Conservation (phyloP, 1,284 basidiomycete species). For the Exobasidium rhododendri region DNA sequence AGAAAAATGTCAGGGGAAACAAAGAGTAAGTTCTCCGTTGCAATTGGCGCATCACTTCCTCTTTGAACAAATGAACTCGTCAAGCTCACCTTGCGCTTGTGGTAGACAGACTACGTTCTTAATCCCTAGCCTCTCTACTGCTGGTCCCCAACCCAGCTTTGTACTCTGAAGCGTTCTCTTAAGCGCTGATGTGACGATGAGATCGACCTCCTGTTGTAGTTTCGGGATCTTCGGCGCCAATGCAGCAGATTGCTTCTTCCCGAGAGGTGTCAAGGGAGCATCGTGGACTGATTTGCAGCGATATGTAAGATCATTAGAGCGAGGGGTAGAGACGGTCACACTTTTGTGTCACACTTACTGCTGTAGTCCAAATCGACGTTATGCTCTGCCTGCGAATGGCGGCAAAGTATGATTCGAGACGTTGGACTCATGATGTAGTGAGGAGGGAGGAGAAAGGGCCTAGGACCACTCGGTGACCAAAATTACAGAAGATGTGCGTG, state of each 20-base stretch:
- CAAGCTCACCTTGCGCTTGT: conserved; percentile 33
- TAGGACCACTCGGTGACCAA: too few relatives aligned
- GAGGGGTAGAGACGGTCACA: not conserved
- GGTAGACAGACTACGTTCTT: conserved; percentile 42
- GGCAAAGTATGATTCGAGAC: conserved; percentile 19
- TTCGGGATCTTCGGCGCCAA: conserved; percentile 33
- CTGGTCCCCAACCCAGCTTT: conserved; percentile 42
- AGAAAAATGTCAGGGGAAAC: conserved; percentile 7
- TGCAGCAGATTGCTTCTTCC: conserved; percentile 45
- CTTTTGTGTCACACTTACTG: conserved; percentile 6
- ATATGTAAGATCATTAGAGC: not conserved
- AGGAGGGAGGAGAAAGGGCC: not conserved
- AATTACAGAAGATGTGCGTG: too few relatives aligned
- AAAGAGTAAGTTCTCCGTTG: not conserved
- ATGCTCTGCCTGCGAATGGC: conserved; percentile 30
- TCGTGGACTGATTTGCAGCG: conserved; percentile 32
- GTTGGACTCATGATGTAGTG: conserved; percentile 8
- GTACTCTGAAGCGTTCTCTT: conserved; percentile 51
- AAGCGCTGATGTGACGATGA: conserved; percentile 45
- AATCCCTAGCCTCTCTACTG: conserved; percentile 41
- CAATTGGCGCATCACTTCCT: too few relatives aligned
- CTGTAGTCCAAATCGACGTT: conserved; percentile 26
- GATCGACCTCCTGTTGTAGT: conserved; percentile 34
- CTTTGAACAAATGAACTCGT: not conserved
- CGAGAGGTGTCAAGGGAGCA: conserved; percentile 50